Percentiles rank a stretch among this genome's conserved stretches.
Conservation (phyloP, 2,329 filamentous ascomycete species). For the Diaporthe nobilis region DNA sequence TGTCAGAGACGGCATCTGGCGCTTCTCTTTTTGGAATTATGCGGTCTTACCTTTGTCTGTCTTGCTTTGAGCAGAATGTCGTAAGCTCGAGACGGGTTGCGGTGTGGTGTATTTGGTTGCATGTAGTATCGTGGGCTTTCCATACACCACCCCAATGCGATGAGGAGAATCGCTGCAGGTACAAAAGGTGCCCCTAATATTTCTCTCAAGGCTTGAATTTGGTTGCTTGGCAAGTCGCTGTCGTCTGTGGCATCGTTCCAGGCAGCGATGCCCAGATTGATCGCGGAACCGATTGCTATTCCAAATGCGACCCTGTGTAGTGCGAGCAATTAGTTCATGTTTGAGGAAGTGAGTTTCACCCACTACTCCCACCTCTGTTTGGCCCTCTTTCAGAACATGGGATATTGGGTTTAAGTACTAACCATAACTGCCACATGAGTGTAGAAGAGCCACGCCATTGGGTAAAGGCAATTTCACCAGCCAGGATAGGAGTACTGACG, state of each 20-base stretch:
- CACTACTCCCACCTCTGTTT: neutral
- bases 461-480: constrained; percentile 61
- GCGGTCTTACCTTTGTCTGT: constrained; percentile 51
- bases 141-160: constrained; percentile 54
- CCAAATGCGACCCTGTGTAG: constrained; percentile 52
- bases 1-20: neutral
- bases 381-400: neutral
- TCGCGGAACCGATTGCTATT: constrained; percentile 53
- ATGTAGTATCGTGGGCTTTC: constrained; percentile 59
- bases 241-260: constrained; percentile 32
- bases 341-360: neutral
- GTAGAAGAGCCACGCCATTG: constrained; percentile 64
- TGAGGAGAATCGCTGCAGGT: constrained; percentile 52
- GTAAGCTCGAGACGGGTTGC: constrained; percentile 52
- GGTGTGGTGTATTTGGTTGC: constrained; percentile 52
- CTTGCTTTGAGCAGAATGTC: constrained; percentile 52
- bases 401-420: neutral
- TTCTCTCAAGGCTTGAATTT: constrained; percentile 46
- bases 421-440: constrained; percentile 63
- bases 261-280: constrained; percentile 56
- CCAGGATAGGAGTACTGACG: constrained; percentile 62
- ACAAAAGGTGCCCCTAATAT: constrained; percentile 55
- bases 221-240: constrained; percentile 31
- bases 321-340: neutral
- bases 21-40: neutral